Evolutionary conservation across 2,329 filamentous ascomycete genomes (phyloP).

Genomic region (Westerdykella sp.): DNA sequence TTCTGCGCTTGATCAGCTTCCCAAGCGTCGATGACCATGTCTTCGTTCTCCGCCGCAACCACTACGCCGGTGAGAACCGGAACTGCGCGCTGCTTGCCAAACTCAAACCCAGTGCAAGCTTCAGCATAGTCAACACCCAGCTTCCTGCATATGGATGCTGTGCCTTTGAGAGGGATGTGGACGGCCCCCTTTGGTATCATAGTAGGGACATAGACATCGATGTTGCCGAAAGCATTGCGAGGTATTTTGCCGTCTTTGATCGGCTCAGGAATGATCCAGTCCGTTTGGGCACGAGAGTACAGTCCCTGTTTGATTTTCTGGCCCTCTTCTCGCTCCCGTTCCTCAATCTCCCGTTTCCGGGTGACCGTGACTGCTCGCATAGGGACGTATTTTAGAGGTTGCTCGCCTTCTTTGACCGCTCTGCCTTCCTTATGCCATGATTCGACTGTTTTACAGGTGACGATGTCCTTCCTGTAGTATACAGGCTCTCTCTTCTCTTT

Average conservation of each 20-base stretch:
- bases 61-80: constrained; percentile 89
- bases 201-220: constrained; percentile 87
- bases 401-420: constrained; percentile 61
- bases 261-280: constrained; percentile 88
- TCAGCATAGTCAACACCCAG: constrained; percentile 85
- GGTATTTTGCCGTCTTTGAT: constrained; percentile 82
- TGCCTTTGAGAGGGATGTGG: constrained; percentile 74
- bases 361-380: constrained; percentile 87
- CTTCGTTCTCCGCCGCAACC: constrained; percentile 72
- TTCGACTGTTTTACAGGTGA: constrained; percentile 82
- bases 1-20: constrained; percentile 66
- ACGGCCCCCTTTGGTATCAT: constrained; percentile 85
- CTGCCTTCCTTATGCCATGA: constrained; percentile 98
- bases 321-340: constrained; percentile 69
- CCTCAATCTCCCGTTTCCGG: constrained; percentile 80
- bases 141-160: constrained; percentile 73
- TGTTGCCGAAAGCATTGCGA: constrained; percentile 92
- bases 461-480: constrained; percentile 70
- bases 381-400: constrained; percentile 78
- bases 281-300: constrained; percentile 78
- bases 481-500: constrained; percentile 73
- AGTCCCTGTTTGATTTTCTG: constrained; percentile 81
- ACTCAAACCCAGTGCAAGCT: constrained; percentile 93
- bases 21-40: constrained; percentile 70
- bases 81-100: constrained; percentile 88